Percentiles rank a stretch among this genome's conserved stretches.
Conservation (phyloP, 2,329 filamentous ascomycete species). For the Mycosphaerella sp. region DNA sequence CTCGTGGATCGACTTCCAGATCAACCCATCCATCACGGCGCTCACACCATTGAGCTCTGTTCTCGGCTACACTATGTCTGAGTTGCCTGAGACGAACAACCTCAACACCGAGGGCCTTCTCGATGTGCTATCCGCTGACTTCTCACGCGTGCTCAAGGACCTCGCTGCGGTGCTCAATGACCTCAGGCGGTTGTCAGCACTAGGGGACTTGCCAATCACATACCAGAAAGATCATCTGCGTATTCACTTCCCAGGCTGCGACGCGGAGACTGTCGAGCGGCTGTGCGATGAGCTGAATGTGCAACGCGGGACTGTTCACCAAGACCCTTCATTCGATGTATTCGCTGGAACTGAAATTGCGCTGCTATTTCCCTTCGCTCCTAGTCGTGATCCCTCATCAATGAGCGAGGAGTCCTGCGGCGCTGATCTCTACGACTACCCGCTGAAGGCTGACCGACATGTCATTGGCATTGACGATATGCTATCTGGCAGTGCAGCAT, state of each 20-base stretch:
- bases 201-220: constrained; percentile 79
- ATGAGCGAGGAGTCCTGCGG: constrained; percentile 39
- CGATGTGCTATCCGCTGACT: constrained; percentile 78
- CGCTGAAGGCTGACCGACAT: constrained; percentile 12
- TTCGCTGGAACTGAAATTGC: constrained; percentile 65
- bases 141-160: constrained; percentile 78
- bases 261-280: constrained; percentile 70
- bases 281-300: constrained; percentile 86
- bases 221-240: constrained; percentile 65
- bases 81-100: constrained; percentile 40
- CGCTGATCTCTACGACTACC: constrained; percentile 17
- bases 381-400: constrained; percentile 45
- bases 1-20: constrained; percentile 78
- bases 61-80: constrained; percentile 43
- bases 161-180: constrained; percentile 73
- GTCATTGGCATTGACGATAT: constrained; percentile 52
- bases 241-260: constrained; percentile 86
- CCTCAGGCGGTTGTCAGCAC: constrained; percentile 63
- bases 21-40: constrained; percentile 85
- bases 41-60: constrained; percentile 64
- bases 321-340: constrained; percentile 69
- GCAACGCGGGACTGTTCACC: constrained; percentile 66
- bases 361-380: constrained; percentile 79
- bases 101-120: constrained; percentile 79
- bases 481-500: constrained; percentile 41